Evolutionary conservation across 1,284 basidiomycete species (phyloP).

Genomic region (Rhizoctonia solani): DNA sequence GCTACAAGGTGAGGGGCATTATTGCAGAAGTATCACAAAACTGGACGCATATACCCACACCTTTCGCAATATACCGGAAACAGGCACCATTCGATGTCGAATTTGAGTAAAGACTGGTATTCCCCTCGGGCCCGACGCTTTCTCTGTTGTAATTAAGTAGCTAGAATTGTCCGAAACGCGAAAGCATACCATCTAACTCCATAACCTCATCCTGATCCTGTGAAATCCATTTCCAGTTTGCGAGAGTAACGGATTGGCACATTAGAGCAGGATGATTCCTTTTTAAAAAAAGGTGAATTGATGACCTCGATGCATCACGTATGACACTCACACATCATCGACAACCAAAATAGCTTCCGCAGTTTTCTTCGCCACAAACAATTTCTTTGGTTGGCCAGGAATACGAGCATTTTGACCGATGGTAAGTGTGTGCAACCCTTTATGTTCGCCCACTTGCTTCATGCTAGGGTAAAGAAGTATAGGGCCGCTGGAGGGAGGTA

Average conservation of each 20-base stretch:
- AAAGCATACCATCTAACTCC: background rate
- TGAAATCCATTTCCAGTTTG: slow-evolving; percentile 79
- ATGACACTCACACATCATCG: slow-evolving; percentile 44
- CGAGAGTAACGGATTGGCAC: slow-evolving; percentile 52
- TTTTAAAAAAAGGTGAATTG: slow-evolving; percentile 31
- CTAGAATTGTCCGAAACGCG: no score
- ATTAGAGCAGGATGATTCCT: slow-evolving; percentile 71
- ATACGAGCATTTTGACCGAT: slow-evolving; percentile 81
- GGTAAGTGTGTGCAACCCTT: slow-evolving; percentile 86
- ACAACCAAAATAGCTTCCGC: slow-evolving; percentile 69
- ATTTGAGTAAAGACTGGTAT: slow-evolving; percentile 64
- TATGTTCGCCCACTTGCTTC: slow-evolving; percentile 60
- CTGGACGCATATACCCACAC: slow-evolving; percentile 46
- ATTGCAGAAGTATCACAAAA: no score
- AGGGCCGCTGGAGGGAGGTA: slow-evolving; percentile 65
- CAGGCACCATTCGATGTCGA: slow-evolving; percentile 64
- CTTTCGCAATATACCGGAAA: slow-evolving; percentile 54
- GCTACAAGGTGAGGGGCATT: no score
- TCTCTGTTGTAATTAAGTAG: slow-evolving; percentile 53
- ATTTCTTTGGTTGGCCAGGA: slow-evolving; percentile 60
- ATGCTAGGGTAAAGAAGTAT: slow-evolving; percentile 65
- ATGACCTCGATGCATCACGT: no score
- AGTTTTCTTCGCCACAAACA: slow-evolving; percentile 82
- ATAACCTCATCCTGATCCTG: slow-evolving; percentile 45
- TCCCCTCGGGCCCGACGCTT: slow-evolving; percentile 48